Base-by-base conservation (phyloP, 1,139 yeast species). In the Protomyces lactucae-debilis region DNA sequence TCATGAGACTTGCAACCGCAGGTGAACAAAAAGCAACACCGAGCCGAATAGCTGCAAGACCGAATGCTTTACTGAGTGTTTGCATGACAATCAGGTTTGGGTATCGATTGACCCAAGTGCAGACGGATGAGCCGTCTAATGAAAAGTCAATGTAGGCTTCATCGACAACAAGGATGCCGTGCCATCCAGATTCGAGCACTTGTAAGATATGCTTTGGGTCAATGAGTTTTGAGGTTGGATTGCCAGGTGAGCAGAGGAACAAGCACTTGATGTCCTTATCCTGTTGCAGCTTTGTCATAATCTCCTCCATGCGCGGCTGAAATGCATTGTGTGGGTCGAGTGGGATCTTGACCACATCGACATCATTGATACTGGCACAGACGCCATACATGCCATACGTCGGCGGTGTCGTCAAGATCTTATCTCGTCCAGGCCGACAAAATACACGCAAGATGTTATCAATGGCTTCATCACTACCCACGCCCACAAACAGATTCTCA, bases 361-460 rank as follows among this genome's bases (percentile, higher is more conserved):
- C 88, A 71, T 93, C 98, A 73, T 93, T 93, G 67, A 93, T 87
- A 40, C 85, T 84, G 1, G 98, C 95, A 73, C 96, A 88, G 52
- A 95, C 92, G 1, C 87, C 77, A 78, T 93, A 93, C 99, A 93
- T 93, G 10, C 99, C 98, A 73, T 93, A 93, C 0, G 99, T 93
- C 43, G 99, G 99, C 3, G 99, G 97, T 74, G 97, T 87, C 1
- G 85, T 83, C 70, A 93, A 77, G 71, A 95, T 77, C 74, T 90
- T 92, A 67, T 91, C 97, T 69, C 79, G 80, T 0, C 87, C 88
- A 2, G 99, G 99, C 14, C 77, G 78, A 73, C 97, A 90, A 63
- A 88, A 83, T 65, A 96, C 89, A 71, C 99, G 80, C 68, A 93
- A 85, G 65, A 93, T 77, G 64, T 95, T 82, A 74, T 93, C 99